phyloP scores from a whole-genome alignment of 495 filamentous ascomycete species.

The Hyaloscypha variabilis region DNA sequence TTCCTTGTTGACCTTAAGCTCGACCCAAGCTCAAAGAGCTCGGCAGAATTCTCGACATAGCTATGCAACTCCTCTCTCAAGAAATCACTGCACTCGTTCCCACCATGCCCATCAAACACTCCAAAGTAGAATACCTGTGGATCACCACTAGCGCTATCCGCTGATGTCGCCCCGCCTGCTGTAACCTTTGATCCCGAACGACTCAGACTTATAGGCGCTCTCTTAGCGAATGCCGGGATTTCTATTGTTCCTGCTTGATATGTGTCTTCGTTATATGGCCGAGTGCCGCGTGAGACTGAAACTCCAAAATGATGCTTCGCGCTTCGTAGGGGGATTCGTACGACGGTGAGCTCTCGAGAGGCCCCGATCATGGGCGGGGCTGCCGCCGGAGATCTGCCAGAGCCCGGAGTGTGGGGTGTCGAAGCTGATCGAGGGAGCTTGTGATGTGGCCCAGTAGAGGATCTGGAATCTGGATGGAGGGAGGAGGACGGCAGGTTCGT shows the following conservation, averaged over 20 bases:
- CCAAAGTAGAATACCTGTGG: slow-evolving; percentile 97
- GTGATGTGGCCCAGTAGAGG: slow-evolving; percentile 65
- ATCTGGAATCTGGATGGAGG: slow-evolving; percentile 82
- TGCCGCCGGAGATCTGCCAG: slow-evolving; percentile 56
- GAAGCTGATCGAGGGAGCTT: slow-evolving; percentile 84
- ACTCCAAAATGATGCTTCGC: slow-evolving; percentile 96
- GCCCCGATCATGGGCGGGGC: slow-evolving; percentile 55
- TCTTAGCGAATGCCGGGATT: slow-evolving; percentile 88
- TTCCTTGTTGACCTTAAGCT: slow-evolving; percentile 52
- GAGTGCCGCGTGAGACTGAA: slow-evolving; percentile 73
- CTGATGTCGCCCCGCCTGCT: slow-evolving; percentile 59
- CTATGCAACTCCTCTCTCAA: slow-evolving; percentile 81
- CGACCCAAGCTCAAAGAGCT: slow-evolving; percentile 72
- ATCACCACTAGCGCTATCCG: slow-evolving; percentile 78
- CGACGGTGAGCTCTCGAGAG: slow-evolving; percentile 85
- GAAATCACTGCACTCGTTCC: slow-evolving; percentile 85
- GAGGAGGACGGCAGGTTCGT: slow-evolving; percentile 94
- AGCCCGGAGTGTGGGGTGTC: slow-evolving; percentile 69
- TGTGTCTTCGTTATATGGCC: slow-evolving; percentile 89
- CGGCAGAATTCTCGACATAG: slow-evolving; percentile 81
- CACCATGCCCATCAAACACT: slow-evolving; percentile 96
- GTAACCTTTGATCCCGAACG: slow-evolving; percentile 33
- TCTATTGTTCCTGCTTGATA: slow-evolving; percentile 94
- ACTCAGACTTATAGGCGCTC: slow-evolving; percentile 70
- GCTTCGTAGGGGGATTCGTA: slow-evolving; percentile 90